phyloP scores from a whole-genome alignment of 2,329 filamentous ascomycete genomes.

The Mollisiaceae sp. region DNA sequence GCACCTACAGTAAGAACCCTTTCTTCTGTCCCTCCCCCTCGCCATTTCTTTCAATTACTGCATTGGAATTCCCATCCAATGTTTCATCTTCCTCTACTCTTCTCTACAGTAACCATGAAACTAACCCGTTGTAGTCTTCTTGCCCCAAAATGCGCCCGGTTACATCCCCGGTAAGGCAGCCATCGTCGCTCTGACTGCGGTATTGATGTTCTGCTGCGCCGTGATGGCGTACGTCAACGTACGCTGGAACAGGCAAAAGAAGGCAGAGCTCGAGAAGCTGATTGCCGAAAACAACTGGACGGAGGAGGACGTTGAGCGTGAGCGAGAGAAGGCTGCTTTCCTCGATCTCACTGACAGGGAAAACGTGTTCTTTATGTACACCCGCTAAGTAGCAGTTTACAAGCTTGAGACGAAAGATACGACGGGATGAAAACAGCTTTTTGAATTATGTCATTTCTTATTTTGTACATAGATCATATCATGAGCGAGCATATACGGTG shows the following conservation, averaged over 20 bases:
- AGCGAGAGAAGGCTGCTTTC: neutral
- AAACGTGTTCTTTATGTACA: neutral
- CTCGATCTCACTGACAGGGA: neutral
- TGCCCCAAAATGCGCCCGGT: neutral
- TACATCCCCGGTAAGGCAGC: slow-evolving; percentile 2
- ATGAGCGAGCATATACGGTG: no score
- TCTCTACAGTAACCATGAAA: no score
- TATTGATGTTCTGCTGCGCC: neutral
- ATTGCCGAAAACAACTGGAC: neutral
- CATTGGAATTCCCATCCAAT: no score
- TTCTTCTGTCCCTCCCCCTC: no score
- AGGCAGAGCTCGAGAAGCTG: neutral
- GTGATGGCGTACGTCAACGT: slow-evolving; percentile 2
- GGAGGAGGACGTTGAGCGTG: neutral
- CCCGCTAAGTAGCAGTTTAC: neutral
- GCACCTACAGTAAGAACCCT: neutral
- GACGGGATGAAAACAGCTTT: neutral
- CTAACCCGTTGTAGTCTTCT: neutral
- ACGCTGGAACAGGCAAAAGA: neutral
- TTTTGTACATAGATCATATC: no score
- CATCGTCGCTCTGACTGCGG: neutral
- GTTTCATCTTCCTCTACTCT: no score
- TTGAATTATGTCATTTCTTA: no score
- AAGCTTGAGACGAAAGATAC: no score
- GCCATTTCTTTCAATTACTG: no score